Base-by-base conservation (phyloP, 2,329 filamentous ascomycete species). In the Ophiostoma pallidulum region DNA sequence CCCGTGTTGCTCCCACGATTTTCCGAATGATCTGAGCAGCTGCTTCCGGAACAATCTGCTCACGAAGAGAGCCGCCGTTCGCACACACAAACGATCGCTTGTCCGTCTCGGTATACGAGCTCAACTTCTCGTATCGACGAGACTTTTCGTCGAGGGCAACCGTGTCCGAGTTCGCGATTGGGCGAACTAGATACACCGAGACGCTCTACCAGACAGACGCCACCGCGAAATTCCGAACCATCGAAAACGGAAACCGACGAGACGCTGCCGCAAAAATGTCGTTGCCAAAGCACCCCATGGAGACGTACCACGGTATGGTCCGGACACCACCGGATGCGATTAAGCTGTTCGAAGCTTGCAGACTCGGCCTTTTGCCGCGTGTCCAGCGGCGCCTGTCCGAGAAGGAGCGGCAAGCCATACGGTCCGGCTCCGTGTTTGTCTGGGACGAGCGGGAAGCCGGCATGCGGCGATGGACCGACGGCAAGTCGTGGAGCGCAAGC, bases 361-460 rank as follows among this genome's bases (percentile, higher is more conserved):
- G 91, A 54, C 74, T 95, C 39, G 92, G 92, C 47, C 72, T 94
- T 41, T 71, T 97, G 41, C 92, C 92, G 26, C 81, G 92, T 56
- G 92, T 98, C 6, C 92, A 97, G 70, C 78, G 92, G 57, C 78
- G 92, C 58, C 70, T 96, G 51, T 97, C 92, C 3, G 92, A 98
- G 66, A 97, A 97, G 69, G 92, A 98, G 69, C 80, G 92, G 52
- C 90, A 96, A 62, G 88, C 88, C 4, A 98, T 98, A 64, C 84
- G 88, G 60, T 95, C 91, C 1, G 92, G 92, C 37, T 98, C 92
- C 0, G 91, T 98, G 4, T 98, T 97, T 60, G 92, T 98, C n/a
- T 98, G 92, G 92, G 92, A 98, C 65, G 92, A 98, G 72, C 76
- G 91, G 58, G 92, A 98, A 71, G 92, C 92, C 10, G 92, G 92